Evolutionary conservation across 495 filamentous ascomycete genomes (phyloP).

Genomic region (Halenospora varia): DNA sequence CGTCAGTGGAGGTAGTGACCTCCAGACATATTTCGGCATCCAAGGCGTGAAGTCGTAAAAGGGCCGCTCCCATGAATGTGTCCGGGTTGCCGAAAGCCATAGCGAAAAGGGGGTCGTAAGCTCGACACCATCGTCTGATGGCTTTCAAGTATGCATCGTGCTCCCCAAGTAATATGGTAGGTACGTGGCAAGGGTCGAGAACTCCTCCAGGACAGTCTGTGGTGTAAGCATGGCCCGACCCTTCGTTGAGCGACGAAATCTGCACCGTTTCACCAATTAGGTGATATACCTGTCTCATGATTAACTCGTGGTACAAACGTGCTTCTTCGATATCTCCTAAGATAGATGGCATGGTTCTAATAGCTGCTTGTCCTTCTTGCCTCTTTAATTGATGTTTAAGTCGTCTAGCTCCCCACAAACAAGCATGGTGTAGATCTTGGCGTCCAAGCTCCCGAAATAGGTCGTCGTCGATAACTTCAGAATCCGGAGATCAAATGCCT

Average conservation of each 20-base stretch:
- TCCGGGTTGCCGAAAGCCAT: not conserved
- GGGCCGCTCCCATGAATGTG: not conserved
- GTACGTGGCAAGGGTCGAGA: no score
- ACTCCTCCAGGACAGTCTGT: no score
- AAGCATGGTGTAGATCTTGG: constrained; percentile 3
- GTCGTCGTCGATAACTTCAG: constrained; percentile 6
- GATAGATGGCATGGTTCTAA: no score
- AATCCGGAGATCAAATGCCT: constrained; percentile 4
- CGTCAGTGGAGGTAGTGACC: not conserved
- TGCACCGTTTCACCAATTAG: no score
- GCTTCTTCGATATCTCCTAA: no score
- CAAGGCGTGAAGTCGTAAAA: not conserved
- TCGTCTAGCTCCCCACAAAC: not conserved
- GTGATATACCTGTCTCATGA: no score
- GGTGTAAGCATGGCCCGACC: no score
- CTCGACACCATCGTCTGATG: no score
- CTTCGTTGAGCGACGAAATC: no score
- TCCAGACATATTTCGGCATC: not conserved
- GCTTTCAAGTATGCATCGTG: no score
- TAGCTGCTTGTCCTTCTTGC: constrained; percentile 3
- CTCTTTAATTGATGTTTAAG: not conserved
- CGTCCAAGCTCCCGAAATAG: constrained; percentile 5
- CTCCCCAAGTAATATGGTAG: no score
- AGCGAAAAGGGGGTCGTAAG: not conserved
- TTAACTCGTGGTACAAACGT: no score